Evolutionary conservation across 371 early-diverging fungal genomes (phyloP).

Genomic region (Mucor lusitanicus): DNA sequence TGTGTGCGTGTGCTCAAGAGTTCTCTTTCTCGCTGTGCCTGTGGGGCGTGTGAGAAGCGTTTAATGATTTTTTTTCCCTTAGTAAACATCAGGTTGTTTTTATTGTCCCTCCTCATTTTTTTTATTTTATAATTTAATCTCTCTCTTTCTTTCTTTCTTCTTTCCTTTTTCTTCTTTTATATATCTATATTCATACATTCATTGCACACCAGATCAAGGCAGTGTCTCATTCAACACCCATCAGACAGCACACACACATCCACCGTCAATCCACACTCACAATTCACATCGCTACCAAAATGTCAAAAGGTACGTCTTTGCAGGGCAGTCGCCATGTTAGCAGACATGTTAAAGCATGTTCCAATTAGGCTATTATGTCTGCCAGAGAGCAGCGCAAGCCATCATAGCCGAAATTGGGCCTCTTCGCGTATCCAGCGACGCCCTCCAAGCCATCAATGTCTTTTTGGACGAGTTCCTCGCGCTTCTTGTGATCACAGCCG

Average conservation of each 20-base stretch:
- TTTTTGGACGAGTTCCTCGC: slow-evolving; percentile 64
- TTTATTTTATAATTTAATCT: neutral
- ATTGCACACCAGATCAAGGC: neutral
- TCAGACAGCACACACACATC: neutral
- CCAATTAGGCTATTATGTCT: slow-evolving; percentile 43
- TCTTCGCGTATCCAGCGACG: slow-evolving; percentile 62
- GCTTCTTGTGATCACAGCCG: slow-evolving; percentile 46
- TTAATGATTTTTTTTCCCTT: neutral
- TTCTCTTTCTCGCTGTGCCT: too few species aligned
- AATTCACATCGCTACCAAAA: neutral
- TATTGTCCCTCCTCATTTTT: slow-evolving; percentile 3
- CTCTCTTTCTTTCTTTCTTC: neutral
- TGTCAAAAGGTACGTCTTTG: slow-evolving; percentile 8
- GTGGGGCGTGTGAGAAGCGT: neutral
- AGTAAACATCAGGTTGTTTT: neutral
- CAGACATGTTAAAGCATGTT: neutral
- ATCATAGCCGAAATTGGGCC: slow-evolving; percentile 64
- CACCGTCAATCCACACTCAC: neutral
- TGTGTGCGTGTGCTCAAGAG: neutral
- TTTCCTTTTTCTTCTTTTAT: neutral
- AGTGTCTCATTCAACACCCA: neutral
- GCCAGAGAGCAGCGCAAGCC: slow-evolving; percentile 67
- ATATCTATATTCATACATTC: neutral
- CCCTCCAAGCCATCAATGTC: slow-evolving; percentile 57
- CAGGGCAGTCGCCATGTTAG: too few species aligned